Evolutionary conservation across 805 yeast species (phyloP), one percentile per base, ranked within the genome.

Genomic region (Metschnikowia santaceciliae): DNA sequence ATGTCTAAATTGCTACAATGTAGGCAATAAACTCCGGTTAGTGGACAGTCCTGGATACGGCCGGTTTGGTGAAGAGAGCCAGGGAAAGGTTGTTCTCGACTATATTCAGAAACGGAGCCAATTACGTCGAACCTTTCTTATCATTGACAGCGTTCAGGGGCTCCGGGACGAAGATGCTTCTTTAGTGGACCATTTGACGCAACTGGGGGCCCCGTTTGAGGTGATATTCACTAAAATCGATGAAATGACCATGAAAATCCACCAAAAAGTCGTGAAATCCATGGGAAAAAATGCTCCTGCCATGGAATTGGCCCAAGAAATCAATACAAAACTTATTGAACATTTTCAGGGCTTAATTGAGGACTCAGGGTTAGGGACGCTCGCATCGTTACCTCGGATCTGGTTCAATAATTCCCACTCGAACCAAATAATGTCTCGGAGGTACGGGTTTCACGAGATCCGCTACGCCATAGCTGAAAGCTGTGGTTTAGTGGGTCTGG

Each of bases 31-130:
- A 49, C 71, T 91, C 41, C 72, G 89, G 53, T 60, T 91, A 3
- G 80, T 90, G 2, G 98, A 91, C 63, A 79, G 90, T 22, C 98
- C 98, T 0, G 98, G 98, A 0, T 91, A 91, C 64, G 98, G 98
- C 2, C 76, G 69, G 37, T 81, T 77, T 54, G 90, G 95, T 15
- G 77, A 76, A 14, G 62, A 60, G 7, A 68, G 73, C 56, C 96
- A 91, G 63, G 97, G 97, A 1, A 69, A 78, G 38, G 75, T 83
- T 30, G 86, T 86, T 1, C 61, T 82, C 59, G 80, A 82, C 34
- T 90, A 89, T 61, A 65, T 91, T 6, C 67, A 69, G 26, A 70
- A 76, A 20, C 70, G 94, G 45, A 65, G 71, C 49, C 78, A 75
- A 32, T 69, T 90, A 20, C 70, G 77, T 32, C 75, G 83, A 44